Conservation (phyloP, 116 monocot genomes). For the Dioscorea cayenensis region DNA sequence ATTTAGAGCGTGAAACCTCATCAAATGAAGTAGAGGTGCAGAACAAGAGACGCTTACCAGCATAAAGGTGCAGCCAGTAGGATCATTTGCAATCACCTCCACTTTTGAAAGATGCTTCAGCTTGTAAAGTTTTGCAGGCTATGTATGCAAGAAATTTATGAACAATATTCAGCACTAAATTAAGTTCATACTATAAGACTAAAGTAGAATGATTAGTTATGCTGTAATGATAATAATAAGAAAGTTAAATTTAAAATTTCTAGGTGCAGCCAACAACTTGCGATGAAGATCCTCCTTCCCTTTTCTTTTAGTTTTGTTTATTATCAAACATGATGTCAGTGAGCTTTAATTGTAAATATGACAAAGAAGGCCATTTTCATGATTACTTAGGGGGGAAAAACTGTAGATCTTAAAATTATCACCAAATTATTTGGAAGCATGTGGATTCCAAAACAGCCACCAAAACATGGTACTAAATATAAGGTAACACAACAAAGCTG, state of each 20-base stretch:
- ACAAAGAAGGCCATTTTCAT: no score
- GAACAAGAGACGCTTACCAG: constrained; percentile 42
- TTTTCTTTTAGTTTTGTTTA: no score
- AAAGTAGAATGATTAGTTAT: no score
- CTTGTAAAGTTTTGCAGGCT: constrained; percentile 97
- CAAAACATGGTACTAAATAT: background rate
- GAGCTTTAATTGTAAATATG: no score
- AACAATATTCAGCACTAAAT: background rate
- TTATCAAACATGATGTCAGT: no score
- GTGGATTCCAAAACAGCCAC: background rate
- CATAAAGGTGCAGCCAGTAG: constrained; percentile 83
- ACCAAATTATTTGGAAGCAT: background rate
- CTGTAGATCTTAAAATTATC: no score
- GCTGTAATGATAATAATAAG: no score
- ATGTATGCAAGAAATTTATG: constrained; percentile 7
- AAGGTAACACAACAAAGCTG: background rate
- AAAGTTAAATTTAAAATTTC: no score
- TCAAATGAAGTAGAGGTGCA: background rate
- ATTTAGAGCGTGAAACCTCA: background rate
- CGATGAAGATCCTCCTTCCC: no score
- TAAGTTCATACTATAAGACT: background rate
- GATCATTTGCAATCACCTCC: constrained; percentile 86
- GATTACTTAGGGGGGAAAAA: no score
- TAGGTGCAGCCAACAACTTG: no score
- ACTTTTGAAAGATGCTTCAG: constrained; percentile 90